Evolutionary conservation across 2,329 filamentous ascomycete genomes (phyloP).

Genomic region (Fusarium compactum): DNA sequence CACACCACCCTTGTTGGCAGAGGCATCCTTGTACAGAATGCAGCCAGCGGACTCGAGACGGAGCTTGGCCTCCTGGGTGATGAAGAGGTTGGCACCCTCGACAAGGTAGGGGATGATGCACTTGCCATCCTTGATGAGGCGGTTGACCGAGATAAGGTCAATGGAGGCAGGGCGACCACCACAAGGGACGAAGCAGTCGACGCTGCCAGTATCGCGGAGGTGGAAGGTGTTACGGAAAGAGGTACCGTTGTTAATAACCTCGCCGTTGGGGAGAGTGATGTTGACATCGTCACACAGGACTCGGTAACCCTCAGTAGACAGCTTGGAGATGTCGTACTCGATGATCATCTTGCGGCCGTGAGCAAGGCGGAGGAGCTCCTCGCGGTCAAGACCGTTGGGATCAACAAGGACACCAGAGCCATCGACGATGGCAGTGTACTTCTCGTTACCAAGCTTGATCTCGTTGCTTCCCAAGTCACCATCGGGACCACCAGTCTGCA

Average conservation of each 20-base stretch:
- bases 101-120: conserved; percentile 92
- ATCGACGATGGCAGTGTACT: conserved; percentile 95
- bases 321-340: conserved; percentile 85
- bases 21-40: conserved; percentile 96
- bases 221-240: conserved; percentile 98
- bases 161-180: conserved; percentile 97
- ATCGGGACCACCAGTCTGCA: conserved; percentile 97
- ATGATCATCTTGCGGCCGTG: conserved; percentile 90
- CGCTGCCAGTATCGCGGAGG: conserved; percentile 79
- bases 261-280: conserved; percentile 86
- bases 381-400: conserved; percentile 86
- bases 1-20: conserved; percentile 98
- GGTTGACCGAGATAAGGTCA: conserved; percentile 86
- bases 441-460: conserved; percentile 95
- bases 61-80: conserved; percentile 97
- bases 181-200: conserved; percentile 94
- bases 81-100: conserved; percentile 97
- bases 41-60: conserved; percentile 95
- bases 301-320: conserved; percentile 89
- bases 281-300: conserved; percentile 93
- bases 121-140: conserved; percentile 92
- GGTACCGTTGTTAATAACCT: conserved; percentile 90
- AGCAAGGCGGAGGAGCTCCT: conserved; percentile 86
- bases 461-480: conserved; percentile 98
- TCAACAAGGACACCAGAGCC: conserved; percentile 95